These are phyloP conservation scores for Debaryomyces prosopidis DNA, from an alignment of 805 yeast genomes.

Conservation along the genomic window DNA sequence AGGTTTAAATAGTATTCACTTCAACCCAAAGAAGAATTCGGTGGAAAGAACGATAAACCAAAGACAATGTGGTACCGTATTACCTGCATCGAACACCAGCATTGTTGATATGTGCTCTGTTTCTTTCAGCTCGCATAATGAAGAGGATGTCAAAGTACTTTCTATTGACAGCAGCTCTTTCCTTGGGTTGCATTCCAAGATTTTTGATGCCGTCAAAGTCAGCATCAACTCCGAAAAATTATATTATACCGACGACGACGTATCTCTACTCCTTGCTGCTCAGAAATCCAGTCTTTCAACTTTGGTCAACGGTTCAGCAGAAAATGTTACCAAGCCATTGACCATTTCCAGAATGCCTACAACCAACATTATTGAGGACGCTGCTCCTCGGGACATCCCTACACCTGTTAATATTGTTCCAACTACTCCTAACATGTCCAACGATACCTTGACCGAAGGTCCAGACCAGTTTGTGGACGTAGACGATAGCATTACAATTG, in stretches of 20 bases:
- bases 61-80: constrained; percentile 60
- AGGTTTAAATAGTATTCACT: constrained; percentile 44
- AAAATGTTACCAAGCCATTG: constrained; percentile 14
- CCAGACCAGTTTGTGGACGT: constrained; percentile 1
- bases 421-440: constrained; percentile 7
- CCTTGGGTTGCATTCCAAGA: constrained; percentile 55
- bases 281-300: constrained; percentile 10
- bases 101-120: constrained; percentile 48
- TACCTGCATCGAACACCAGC: constrained; percentile 58
- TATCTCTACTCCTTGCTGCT: constrained; percentile 18
- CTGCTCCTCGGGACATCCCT: too few relatives aligned
- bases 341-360: constrained; percentile 6
- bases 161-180: constrained; percentile 56
- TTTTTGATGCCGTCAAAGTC: constrained; percentile 30
- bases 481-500: background rate
- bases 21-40: constrained; percentile 31
- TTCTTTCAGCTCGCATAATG: constrained; percentile 11
- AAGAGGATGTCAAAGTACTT: constrained; percentile 39
- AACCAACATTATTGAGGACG: background rate
- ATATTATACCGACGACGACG: constrained; percentile 32
- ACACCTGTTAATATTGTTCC: background rate
- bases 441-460: constrained; percentile 15
- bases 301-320: constrained; percentile 15
- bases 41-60: constrained; percentile 33
- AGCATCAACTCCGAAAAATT: constrained; percentile 19